Conservation (phyloP, 768 basidiomycete genomes). For the Leccinum incarnatum region DNA sequence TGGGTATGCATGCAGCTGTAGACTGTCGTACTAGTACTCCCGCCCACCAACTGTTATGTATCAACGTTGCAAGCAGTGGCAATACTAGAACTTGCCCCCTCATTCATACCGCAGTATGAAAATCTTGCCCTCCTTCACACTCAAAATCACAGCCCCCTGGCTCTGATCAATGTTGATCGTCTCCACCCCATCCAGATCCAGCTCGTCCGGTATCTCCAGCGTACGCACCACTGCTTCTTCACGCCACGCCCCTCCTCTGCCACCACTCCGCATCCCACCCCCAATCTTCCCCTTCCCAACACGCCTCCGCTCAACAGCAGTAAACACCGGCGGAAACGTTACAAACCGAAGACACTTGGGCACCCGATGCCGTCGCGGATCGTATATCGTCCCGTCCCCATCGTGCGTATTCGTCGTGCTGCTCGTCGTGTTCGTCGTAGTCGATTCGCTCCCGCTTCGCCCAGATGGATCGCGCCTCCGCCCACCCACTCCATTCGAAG, state of each 20-base stretch:
- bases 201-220: slow-evolving; percentile 59
- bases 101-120: slow-evolving; percentile 69
- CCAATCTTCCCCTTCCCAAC: not conserved
- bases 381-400: slow-evolving; percentile 19
- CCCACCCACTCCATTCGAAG: slow-evolving; percentile 3
- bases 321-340: slow-evolving; percentile 56
- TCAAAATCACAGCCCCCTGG: slow-evolving; percentile 70
- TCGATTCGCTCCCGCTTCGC: slow-evolving; percentile 5
- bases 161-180: slow-evolving; percentile 78
- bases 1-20: no score
- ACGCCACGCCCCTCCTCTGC: slow-evolving; percentile 14
- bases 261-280: not conserved
- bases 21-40: no score
- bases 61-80: no score
- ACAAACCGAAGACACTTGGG: slow-evolving; percentile 64
- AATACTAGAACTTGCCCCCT: no score
- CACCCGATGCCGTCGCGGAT: slow-evolving; percentile 28
- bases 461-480: not conserved
- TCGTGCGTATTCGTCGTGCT: slow-evolving; percentile 11
- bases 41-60: no score
- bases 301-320: slow-evolving; percentile 18
- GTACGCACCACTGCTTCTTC: slow-evolving; percentile 53
- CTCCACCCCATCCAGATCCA: slow-evolving; percentile 64
- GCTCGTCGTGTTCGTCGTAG: not conserved
- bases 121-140: slow-evolving; percentile 64